A percentile compares a stretch with the other conserved stretches of the same genome.
phyloP scores from a whole-genome alignment of 2,329 filamentous ascomycete species.

The Pyrenophora graminea region DNA sequence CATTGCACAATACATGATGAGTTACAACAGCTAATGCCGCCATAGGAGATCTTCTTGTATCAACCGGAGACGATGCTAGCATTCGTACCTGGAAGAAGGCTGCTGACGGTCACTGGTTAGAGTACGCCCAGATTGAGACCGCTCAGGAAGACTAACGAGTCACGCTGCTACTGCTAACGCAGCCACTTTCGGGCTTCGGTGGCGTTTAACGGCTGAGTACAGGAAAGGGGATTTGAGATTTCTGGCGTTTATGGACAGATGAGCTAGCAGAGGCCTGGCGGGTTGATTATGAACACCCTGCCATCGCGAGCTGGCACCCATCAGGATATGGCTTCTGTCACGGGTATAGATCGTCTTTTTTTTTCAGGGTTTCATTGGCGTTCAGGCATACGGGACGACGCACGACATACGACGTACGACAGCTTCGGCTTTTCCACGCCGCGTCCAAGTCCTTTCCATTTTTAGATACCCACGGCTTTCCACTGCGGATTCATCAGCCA shows the following conservation, averaged over 20 bases:
- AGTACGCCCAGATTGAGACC: constrained; percentile 55
- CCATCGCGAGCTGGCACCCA: background rate
- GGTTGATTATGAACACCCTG: background rate
- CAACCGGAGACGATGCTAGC: constrained; percentile 75
- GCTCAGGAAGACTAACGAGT: constrained; percentile 32
- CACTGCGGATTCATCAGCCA: constrained; percentile 6
- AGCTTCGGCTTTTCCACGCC: constrained; percentile 23
- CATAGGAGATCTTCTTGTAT: constrained; percentile 72
- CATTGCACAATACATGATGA: background rate
- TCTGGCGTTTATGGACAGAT: constrained; percentile 3
- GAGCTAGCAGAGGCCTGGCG: background rate
- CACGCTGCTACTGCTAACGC: background rate
- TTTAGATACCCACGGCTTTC: constrained; percentile 33
- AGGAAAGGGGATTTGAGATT: background rate
- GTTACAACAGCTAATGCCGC: constrained; percentile 43
- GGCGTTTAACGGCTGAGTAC: background rate
- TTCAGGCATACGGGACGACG: constrained; percentile 14
- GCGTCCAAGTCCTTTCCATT: constrained; percentile 16
- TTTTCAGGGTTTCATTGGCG: constrained; percentile 7
- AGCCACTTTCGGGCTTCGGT: background rate
- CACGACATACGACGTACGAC: background rate
- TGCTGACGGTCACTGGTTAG: constrained; percentile 53
- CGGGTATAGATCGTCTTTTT: background rate
- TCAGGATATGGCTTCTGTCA: background rate
- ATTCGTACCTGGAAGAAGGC: constrained; percentile 57